phyloP scores from a whole-genome alignment of 2,329 filamentous ascomycete species.

The Reticulascus tulasneorum region DNA sequence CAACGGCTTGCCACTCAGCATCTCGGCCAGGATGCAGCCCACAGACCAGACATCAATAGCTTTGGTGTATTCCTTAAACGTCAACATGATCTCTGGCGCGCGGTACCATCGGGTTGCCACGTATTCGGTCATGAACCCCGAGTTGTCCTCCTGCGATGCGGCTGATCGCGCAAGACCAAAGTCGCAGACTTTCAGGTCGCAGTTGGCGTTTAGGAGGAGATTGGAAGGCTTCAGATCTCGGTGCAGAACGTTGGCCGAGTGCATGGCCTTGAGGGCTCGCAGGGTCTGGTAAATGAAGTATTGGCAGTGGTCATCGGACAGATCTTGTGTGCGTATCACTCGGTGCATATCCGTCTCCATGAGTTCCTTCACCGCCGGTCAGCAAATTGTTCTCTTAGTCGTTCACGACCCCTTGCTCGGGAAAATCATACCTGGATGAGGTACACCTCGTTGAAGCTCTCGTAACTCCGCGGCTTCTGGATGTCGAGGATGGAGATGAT shows the following conservation, averaged over 20 bases:
- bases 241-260: constrained; percentile 96
- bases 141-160: constrained; percentile 97
- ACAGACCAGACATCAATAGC: constrained; percentile 99
- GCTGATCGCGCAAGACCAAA: constrained; percentile 95
- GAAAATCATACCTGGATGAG: constrained; percentile 75
- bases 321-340: constrained; percentile 95
- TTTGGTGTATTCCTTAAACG: constrained; percentile 99
- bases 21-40: constrained; percentile 95
- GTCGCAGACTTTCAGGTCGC: constrained; percentile 97
- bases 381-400: constrained; percentile 13
- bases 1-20: constrained; percentile 96
- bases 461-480: constrained; percentile 94
- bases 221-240: constrained; percentile 98
- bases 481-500: constrained; percentile 99
- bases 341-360: constrained; percentile 99
- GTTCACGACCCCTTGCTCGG: too few relatives aligned
- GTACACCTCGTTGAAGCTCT: constrained; percentile 96
- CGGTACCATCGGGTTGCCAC: constrained; percentile 99
- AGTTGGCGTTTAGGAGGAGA: constrained; percentile 94
- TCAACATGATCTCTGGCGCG: constrained; percentile 99
- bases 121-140: constrained; percentile 99
- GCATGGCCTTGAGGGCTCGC: constrained; percentile 96
- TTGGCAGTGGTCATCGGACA: constrained; percentile 98
- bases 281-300: constrained; percentile 99
- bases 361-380: constrained; percentile 61